Evolutionary conservation across 2,329 filamentous ascomycete genomes (phyloP).

Genomic region (Colletotrichum euphorbiae): DNA sequence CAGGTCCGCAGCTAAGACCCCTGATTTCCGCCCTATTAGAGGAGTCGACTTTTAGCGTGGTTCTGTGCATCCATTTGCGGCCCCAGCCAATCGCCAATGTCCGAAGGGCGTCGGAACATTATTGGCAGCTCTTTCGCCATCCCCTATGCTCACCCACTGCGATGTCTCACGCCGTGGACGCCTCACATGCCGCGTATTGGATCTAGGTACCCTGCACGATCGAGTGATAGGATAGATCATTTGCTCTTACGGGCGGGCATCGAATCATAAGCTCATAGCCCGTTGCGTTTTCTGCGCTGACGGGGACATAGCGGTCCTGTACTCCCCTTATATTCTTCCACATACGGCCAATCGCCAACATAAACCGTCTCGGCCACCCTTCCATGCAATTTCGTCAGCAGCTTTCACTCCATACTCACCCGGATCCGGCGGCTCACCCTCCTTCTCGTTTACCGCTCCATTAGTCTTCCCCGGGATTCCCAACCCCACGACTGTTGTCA

Average conservation of each 20-base stretch:
- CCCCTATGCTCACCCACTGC: neutral
- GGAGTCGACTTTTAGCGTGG: constrained; percentile 22
- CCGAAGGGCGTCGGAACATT: constrained; percentile 24
- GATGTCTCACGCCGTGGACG: constrained; percentile 9
- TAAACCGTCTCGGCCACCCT: neutral
- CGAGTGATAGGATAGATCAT: constrained; percentile 2
- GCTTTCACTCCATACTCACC: constrained; percentile 4
- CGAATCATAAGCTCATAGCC: neutral
- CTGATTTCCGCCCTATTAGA: constrained; percentile 27
- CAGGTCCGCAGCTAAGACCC: constrained; percentile 15
- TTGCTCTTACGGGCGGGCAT: constrained; percentile 1
- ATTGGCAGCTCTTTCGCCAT: neutral
- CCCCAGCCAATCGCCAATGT: constrained; percentile 34
- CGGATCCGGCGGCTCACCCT: neutral
- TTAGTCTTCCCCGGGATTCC: neutral
- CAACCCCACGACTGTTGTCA: neutral
- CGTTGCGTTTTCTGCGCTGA: neutral
- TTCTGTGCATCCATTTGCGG: neutral
- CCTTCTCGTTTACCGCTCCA: constrained; percentile 1
- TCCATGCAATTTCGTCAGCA: neutral
- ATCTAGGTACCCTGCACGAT: neutral
- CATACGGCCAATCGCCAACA: neutral
- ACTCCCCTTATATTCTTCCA: neutral
- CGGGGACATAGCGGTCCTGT: neutral
- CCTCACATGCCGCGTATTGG: neutral